Conservation (phyloP, 2,329 filamentous ascomycete species). For the Aspergillus flavus region DNA sequence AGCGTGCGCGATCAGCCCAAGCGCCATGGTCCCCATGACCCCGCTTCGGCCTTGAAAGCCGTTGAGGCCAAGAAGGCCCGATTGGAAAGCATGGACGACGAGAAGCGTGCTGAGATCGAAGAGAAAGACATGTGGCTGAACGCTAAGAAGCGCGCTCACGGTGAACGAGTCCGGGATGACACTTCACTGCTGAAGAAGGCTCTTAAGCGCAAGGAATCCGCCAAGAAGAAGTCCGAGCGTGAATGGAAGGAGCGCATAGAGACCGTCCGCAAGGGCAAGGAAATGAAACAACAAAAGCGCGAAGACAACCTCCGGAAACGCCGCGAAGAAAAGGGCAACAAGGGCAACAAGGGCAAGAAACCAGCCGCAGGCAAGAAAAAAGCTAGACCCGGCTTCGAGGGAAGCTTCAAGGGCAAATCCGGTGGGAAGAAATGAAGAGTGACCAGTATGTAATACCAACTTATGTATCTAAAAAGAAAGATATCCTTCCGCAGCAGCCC, state of each 20-base stretch:
- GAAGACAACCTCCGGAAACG: conserved; percentile 77
- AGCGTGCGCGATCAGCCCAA: conserved; percentile 67
- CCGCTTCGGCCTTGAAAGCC: conserved; percentile 81
- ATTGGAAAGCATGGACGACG: conserved; percentile 71
- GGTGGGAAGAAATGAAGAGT: conserved; percentile 42
- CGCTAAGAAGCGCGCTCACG: conserved; percentile 83
- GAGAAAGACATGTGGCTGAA: conserved; percentile 95
- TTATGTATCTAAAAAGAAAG: conserved; percentile 4
- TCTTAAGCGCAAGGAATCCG: conserved; percentile 85
- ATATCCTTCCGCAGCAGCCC: background rate
- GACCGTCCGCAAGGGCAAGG: conserved; percentile 73
- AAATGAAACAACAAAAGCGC: conserved; percentile 78
- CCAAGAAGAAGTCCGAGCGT: conserved; percentile 88
- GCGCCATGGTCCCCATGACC: conserved; percentile 81
- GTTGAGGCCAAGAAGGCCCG: conserved; percentile 85
- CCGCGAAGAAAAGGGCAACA: conserved; percentile 73
- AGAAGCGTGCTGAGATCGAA: conserved; percentile 81
- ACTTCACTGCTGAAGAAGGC: conserved; percentile 88
- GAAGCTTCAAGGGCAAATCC: conserved; percentile 64
- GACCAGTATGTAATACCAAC: conserved; percentile 12
- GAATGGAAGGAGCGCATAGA: conserved; percentile 78
- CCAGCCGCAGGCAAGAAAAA: conserved; percentile 48
- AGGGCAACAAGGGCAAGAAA: conserved; percentile 59
- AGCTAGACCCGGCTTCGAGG: conserved; percentile 69
- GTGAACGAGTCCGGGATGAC: conserved; percentile 86